Conservation (phyloP, 2,329 filamentous ascomycete species). For the Colletotrichum tamarilloi region DNA sequence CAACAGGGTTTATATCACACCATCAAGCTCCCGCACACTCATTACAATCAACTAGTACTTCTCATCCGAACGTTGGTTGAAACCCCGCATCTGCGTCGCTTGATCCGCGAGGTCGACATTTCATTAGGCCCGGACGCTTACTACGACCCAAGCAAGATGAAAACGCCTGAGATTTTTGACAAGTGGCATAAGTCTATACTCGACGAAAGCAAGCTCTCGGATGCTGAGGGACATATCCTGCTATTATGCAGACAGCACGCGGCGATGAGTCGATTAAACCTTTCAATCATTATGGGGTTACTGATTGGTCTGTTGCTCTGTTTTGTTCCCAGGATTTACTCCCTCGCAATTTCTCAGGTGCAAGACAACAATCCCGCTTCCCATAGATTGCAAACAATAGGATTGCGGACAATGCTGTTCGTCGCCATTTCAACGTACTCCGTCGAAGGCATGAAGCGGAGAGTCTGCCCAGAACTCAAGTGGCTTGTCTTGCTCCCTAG, state of each 20-base stretch:
- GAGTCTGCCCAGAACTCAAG: neutral
- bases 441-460: neutral
- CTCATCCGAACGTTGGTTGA: neutral
- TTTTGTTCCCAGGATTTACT: neutral
- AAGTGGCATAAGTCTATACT: neutral
- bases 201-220: neutral
- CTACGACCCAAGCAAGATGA: neutral
- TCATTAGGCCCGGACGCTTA: neutral
- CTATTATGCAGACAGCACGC: neutral
- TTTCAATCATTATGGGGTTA: neutral
- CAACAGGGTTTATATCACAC: neutral
- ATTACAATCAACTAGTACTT: neutral
- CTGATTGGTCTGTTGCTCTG: neutral
- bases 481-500: neutral
- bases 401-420: too few species aligned
- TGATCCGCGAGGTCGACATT: neutral
- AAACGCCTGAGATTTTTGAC: neutral
- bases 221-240: neutral
- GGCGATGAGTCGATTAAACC: too few species aligned
- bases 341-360: neutral
- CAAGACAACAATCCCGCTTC: too few species aligned
- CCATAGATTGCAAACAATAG: too few species aligned
- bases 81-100: neutral
- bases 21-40: neutral
- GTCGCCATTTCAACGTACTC: neutral